Evolutionary conservation across 2,329 filamentous ascomycete genomes (phyloP), one percentile per base, ranked within the genome.

Genomic region (Calonectria crousiana): DNA sequence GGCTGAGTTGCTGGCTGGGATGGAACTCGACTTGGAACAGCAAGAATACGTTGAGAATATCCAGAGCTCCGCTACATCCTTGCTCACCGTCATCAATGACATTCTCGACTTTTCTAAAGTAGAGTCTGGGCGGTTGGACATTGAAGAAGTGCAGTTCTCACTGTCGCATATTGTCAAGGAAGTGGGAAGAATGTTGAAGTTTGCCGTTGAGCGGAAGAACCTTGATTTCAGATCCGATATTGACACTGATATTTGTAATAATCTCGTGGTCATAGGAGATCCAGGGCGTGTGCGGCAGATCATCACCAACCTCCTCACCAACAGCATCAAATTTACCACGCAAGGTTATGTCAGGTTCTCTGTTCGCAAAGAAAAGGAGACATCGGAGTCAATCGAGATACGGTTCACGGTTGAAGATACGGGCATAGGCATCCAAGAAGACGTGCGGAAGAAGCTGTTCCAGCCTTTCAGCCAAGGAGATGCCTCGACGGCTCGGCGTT

Each of bases 51-150:
- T 94, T 3, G 93, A 95, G 77, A 95, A 95, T 75, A 95, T 96
- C 9, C 92, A 95, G 79, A 90, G 93, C 67, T 96, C 94, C 8
- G 94, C 93, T 0, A 95, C 96, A 76, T 95, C 94, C 2, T 86
- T 98, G 3, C 87, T 98, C 26, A 96, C 95, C 0, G 93, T 98
- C 51, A 97, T 98, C 84, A 97, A 98, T 80, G 95, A 98, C 80
- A 97, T 97, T 70, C 87, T 98, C 2, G 95, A 97, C 84, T 96
- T 97, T 82, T 97, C 95, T 5, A 97, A 97, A 83, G 93, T 95
- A 2, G 94, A 96, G 82, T 95, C 93, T 11, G 94, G 94, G 4
- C 89, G 93, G 10, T 85, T 96, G 26, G 94, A 95, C 75, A 93
- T 96, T 51, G 94, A 95, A 83, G 93, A 95, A 78, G 93, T 95